Conservation (phyloP, 176 grass and related monocot genomes). For the Musa troglodytarum region DNA sequence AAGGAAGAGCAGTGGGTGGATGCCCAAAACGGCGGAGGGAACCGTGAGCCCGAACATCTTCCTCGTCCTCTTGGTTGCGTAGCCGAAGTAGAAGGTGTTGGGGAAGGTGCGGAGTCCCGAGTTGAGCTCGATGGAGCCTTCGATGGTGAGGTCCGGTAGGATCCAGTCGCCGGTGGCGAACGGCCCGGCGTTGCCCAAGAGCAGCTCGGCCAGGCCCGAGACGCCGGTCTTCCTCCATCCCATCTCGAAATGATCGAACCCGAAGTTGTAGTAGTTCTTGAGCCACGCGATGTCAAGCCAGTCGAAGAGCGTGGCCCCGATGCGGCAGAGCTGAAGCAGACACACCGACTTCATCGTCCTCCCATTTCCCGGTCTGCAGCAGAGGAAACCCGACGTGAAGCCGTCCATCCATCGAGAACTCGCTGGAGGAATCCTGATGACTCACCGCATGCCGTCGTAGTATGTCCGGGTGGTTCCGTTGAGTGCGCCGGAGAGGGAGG, state of each 20-base stretch:
- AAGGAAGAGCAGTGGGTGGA: slow-evolving; percentile 57
- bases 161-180: slow-evolving; percentile 81
- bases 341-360: slow-evolving; percentile 31
- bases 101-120: slow-evolving; percentile 36
- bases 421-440: not conserved
- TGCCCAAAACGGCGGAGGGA: slow-evolving; percentile 32
- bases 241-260: slow-evolving; percentile 65
- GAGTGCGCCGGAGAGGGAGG: slow-evolving; percentile 66
- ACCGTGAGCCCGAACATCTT: slow-evolving; percentile 23
- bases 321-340: slow-evolving; percentile 45
- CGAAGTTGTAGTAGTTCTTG: slow-evolving; percentile 71
- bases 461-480: slow-evolving; percentile 70
- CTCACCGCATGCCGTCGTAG: slow-evolving; percentile 54
- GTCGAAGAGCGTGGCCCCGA: slow-evolving; percentile 49
- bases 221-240: slow-evolving; percentile 30
- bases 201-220: slow-evolving; percentile 18
- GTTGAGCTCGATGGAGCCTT: slow-evolving; percentile 43
- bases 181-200: slow-evolving; percentile 33
- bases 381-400: not conserved
- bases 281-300: slow-evolving; percentile 61
- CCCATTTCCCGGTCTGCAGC: slow-evolving; percentile 27
- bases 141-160: slow-evolving; percentile 57
- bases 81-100: slow-evolving; percentile 73
- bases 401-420: not conserved
- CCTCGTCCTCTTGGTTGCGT: slow-evolving; percentile 45